These are phyloP conservation scores for Cyberlindnera bimundalis DNA, from an alignment of 805 yeast genomes.

Conservation along the genomic window DNA sequence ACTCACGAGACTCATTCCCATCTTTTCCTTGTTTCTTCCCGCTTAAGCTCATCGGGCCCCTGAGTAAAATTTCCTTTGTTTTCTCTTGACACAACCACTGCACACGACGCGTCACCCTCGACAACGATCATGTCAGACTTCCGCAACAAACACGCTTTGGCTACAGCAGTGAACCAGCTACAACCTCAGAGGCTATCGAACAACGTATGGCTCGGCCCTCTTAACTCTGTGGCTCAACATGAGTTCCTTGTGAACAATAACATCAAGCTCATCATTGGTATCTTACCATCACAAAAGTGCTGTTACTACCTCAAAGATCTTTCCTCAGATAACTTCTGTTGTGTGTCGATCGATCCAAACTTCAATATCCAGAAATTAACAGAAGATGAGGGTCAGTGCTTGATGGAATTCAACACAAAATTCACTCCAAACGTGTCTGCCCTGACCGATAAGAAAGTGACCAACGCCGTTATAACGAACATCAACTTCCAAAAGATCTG, in stretches of 20 bases:
- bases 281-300: constrained; percentile 33
- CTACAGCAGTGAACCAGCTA: constrained; percentile 26
- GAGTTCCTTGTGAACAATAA: constrained; percentile 36
- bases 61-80: constrained; percentile 1
- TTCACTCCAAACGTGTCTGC: constrained; percentile 23
- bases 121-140: constrained; percentile 18
- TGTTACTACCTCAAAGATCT: constrained; percentile 29
- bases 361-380: constrained; percentile 29
- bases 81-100: constrained; percentile 6
- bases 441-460: constrained; percentile 21
- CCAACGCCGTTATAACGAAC: constrained; percentile 25
- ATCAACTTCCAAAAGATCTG: constrained; percentile 25
- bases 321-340: constrained; percentile 28
- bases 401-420: constrained; percentile 27
- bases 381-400: constrained; percentile 25
- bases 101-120: constrained; percentile 9
- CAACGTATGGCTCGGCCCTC: constrained; percentile 45
- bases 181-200: constrained; percentile 41
- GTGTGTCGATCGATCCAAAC: constrained; percentile 35
- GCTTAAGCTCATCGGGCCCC: too few species aligned
- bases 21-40: neutral
- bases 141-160: constrained; percentile 26
- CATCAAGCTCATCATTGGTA: constrained; percentile 36
- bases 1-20: neutral
- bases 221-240: constrained; percentile 38